Conservation (phyloP, 2,329 filamentous ascomycete species). For the Paecilomyces fulvus region DNA sequence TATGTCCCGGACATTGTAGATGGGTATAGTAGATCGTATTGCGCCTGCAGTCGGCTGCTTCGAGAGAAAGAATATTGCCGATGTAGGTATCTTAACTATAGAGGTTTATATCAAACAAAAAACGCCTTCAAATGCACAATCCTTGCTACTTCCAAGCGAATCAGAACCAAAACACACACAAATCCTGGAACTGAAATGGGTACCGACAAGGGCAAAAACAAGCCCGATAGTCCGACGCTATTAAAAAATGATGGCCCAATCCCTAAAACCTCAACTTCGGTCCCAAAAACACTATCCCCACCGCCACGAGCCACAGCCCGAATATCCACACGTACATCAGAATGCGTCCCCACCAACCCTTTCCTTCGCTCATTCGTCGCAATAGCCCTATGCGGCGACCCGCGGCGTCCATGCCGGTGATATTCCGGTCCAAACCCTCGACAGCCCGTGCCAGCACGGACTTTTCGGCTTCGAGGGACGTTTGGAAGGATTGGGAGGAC, state of each 20-base stretch:
- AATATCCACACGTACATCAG: conserved; percentile 78
- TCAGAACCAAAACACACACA: no score
- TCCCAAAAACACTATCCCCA: conserved; percentile 74
- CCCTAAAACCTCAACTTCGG: conserved; percentile 76
- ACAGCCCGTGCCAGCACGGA: conserved; percentile 62
- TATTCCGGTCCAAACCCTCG: conserved; percentile 68
- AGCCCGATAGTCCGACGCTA: neutral
- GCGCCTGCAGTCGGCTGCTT: neutral
- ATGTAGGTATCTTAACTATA: neutral
- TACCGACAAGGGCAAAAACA: neutral
- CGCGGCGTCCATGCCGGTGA: conserved; percentile 66
- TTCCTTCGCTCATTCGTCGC: conserved; percentile 73
- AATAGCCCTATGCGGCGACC: conserved; percentile 69
- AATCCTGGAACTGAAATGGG: neutral
- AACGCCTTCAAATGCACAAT: no score
- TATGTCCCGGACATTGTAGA: no score
- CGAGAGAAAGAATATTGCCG: neutral
- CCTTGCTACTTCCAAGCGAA: no score
- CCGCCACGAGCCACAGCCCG: conserved; percentile 66
- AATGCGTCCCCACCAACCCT: conserved; percentile 77
- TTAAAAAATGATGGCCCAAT: neutral
- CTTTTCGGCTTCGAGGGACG: conserved; percentile 65
- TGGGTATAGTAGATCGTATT: neutral
- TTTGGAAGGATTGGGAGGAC: conserved; percentile 63
- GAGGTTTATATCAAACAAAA: no score